phyloP scores from a whole-genome alignment of 2,329 filamentous ascomycete species.

The Meredithiella fracta region DNA sequence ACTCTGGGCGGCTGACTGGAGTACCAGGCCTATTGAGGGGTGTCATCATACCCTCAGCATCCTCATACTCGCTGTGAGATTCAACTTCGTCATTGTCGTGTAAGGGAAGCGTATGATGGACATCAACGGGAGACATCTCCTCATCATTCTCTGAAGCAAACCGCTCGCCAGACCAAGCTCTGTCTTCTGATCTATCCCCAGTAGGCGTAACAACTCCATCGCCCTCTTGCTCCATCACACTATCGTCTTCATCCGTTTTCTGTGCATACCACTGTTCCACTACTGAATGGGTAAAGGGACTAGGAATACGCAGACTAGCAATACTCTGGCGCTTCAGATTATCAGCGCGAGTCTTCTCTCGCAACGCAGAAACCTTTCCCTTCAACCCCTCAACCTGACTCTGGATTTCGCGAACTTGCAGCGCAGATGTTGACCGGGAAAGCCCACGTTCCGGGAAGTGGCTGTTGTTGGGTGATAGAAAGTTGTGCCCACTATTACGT shows the following conservation, averaged over 20 bases:
- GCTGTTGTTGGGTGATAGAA: conserved; percentile 31
- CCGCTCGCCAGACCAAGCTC: conserved; percentile 5
- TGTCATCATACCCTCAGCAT: conserved; percentile 13
- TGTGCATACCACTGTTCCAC: conserved; percentile 36
- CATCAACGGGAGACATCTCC: conserved; percentile 12
- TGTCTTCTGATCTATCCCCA: not conserved
- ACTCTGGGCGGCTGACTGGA: conserved; percentile 1
- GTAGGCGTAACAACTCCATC: conserved; percentile 5
- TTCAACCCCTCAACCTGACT: conserved; percentile 77
- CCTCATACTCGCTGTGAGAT: conserved; percentile 19
- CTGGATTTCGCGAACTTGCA: conserved; percentile 56
- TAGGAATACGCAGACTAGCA: conserved; percentile 57
- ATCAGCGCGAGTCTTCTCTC: conserved; percentile 64
- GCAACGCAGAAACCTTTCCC: conserved; percentile 65
- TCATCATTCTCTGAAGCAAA: conserved; percentile 6
- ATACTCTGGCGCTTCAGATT: conserved; percentile 61
- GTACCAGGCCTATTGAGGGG: conserved; percentile 5
- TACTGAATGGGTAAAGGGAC: conserved; percentile 58
- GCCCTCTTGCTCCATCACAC: conserved; percentile 10
- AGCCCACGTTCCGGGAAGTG: conserved; percentile 31
- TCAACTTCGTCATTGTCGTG: conserved; percentile 18
- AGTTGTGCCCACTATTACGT: conserved; percentile 13
- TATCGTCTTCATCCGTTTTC: conserved; percentile 17
- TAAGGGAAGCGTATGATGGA: not conserved
- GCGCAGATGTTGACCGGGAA: conserved; percentile 52